Base-by-base conservation (phyloP, 192 early-diverging fungal genomes). In the Coemansia sp. region DNA sequence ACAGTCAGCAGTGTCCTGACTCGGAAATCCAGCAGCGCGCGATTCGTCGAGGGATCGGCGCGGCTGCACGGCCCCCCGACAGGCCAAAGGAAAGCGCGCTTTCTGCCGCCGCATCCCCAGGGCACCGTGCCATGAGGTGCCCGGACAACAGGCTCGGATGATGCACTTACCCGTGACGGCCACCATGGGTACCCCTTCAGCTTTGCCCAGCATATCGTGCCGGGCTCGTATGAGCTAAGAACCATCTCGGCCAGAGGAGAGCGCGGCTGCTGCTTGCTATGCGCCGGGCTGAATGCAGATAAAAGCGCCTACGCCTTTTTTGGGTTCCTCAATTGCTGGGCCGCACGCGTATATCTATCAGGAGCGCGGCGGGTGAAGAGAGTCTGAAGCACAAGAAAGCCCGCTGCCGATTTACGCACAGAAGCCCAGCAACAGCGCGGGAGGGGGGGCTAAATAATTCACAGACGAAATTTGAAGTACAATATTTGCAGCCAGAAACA, bases 151-250 rank as follows among this genome's bases (percentile, higher is more conserved):
- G n/a, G 8, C 4, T 17, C 6, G n/a, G 19, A 17, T 6, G 38
- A 39, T 39, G 14, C 4, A 56, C 67, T 52, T 70, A 76, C 73
- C 74, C 70, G 70, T 38, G 77, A 73, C 4, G 77, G 77, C 77
- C 77, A 79, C 77, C 77, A 79, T 17, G 77, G 77, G 23, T 79
- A 79, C 12, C 77, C 77, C 45, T 79, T 74, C 32, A 79, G 65
- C 50, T 79, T 79, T 42, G 70, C 77, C 77, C 77, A 79, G 53
- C 77, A 79, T 25, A 79, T 40, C 29, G 70, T 79, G 44, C 70
- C 77, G 1, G 77, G 42, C 34, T 53, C 60, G 58, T 79, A 79
- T 30, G 45, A 51, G 20, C 11, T 66, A 34, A 79, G 60, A 42
- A 71, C 69, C 77, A 79, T 79, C 51, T 26, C 21, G 40, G 20